A percentile compares a stretch with the other conserved stretches of the same genome.
Evolutionary conservation across 2,329 filamentous ascomycete genomes (phyloP).

Genomic region (Talaromyces piceae): DNA sequence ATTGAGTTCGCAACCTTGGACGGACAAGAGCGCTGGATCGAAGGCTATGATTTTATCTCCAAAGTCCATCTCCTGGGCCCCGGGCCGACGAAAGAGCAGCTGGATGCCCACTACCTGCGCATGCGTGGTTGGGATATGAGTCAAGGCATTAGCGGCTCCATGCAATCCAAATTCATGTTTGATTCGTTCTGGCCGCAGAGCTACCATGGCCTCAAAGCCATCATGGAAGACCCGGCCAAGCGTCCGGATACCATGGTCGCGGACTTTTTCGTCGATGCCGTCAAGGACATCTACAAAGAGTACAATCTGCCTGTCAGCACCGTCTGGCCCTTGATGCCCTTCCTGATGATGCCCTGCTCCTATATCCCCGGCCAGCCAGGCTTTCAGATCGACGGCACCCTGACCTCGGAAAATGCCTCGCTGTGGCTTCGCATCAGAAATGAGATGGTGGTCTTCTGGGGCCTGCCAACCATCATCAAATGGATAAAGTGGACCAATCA

Average conservation of each 20-base stretch:
- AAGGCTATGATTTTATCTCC: slow-evolving; percentile 23
- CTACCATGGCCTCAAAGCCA: slow-evolving; percentile 18
- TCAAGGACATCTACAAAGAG: slow-evolving; percentile 33
- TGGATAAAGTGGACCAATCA: slow-evolving; percentile 23
- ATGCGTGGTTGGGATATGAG: slow-evolving; percentile 28
- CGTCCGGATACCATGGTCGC: slow-evolving; percentile 36
- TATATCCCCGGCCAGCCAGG: slow-evolving; percentile 40
- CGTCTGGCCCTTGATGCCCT: slow-evolving; percentile 39
- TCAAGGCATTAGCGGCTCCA: slow-evolving; percentile 23
- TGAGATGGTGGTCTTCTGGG: slow-evolving; percentile 25
- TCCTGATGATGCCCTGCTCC: slow-evolving; percentile 27
- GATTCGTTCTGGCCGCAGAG: slow-evolving; percentile 32
- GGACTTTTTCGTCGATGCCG: slow-evolving; percentile 40
- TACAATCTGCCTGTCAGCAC: slow-evolving; percentile 33
- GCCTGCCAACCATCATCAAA: slow-evolving; percentile 22
- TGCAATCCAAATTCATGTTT: slow-evolving; percentile 33
- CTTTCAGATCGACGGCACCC: slow-evolving; percentile 31
- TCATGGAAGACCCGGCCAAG: slow-evolving; percentile 16
- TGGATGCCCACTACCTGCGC: slow-evolving; percentile 29
- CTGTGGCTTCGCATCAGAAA: slow-evolving; percentile 32
- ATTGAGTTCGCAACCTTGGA: slow-evolving; percentile 35
- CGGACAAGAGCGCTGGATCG: slow-evolving; percentile 30
- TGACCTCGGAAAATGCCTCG: slow-evolving; percentile 35
- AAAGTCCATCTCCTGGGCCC: slow-evolving; percentile 27
- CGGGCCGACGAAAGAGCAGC: slow-evolving; percentile 19